Evolutionary conservation across 345 rosid species (phyloP).

Genomic region (Gossypium rotundifolium): DNA sequence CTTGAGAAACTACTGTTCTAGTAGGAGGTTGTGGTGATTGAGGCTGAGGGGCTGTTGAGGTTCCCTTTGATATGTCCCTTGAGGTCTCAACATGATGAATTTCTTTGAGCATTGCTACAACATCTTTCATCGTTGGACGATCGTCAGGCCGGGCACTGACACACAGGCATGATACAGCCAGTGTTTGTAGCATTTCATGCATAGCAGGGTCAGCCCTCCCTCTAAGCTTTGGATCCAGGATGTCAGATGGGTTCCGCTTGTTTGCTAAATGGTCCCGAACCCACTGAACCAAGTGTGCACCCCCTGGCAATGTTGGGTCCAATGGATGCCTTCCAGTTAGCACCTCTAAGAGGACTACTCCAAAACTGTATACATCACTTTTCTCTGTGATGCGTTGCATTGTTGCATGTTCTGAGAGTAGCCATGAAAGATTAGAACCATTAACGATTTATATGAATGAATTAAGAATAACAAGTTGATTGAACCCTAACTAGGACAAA

Average conservation of each 20-base stretch:
- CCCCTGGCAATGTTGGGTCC: conserved; percentile 79
- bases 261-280: conserved; percentile 67
- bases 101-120: conserved; percentile 89
- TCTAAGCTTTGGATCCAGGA: conserved; percentile 69
- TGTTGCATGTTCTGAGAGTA: conserved; percentile 66
- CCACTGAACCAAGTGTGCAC: conserved; percentile 85
- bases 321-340: conserved; percentile 89
- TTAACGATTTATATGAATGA: neutral
- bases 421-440: neutral
- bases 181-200: conserved; percentile 90
- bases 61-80: conserved; percentile 36
- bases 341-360: conserved; percentile 74
- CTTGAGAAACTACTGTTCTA: conserved; percentile 47
- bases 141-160: conserved; percentile 50
- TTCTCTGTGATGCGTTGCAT: conserved; percentile 71
- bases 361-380: conserved; percentile 90
- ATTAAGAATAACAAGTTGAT: neutral
- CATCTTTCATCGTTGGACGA: conserved; percentile 82
- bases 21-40: conserved; percentile 30
- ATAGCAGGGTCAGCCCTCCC: conserved; percentile 71
- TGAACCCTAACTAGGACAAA: neutral
- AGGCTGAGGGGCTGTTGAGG: conserved; percentile 17
- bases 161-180: conserved; percentile 84
- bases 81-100: conserved; percentile 50
- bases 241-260: conserved; percentile 48